A percentile compares a stretch with the other conserved stretches of the same genome.
These are phyloP conservation scores for Neoboletus subvelutipes DNA, from an alignment of 768 basidiomycete genomes.

Conservation along the genomic window DNA sequence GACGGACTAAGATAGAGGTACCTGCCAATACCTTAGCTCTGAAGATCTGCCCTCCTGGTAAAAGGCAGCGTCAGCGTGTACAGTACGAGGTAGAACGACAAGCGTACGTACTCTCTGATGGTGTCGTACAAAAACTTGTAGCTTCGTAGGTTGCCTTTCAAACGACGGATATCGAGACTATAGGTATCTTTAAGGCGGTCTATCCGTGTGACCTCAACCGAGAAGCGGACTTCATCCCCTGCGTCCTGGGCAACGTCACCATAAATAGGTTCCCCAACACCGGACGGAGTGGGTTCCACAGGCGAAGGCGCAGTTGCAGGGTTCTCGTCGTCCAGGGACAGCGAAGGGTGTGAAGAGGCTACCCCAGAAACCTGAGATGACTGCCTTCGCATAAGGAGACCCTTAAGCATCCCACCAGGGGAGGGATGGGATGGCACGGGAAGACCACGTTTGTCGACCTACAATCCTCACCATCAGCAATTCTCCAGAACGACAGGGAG, in stretches of 20 bases:
- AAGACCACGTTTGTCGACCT: slow-evolving; percentile 90
- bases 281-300: slow-evolving; percentile 37
- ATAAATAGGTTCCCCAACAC: slow-evolving; percentile 59
- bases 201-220: slow-evolving; percentile 88
- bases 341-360: slow-evolving; percentile 40
- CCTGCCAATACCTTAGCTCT: slow-evolving; percentile 33
- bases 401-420: slow-evolving; percentile 76
- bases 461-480: slow-evolving; percentile 8
- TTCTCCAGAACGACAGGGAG: not conserved
- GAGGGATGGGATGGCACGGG: slow-evolving; percentile 80
- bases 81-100: slow-evolving; percentile 9
- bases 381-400: slow-evolving; percentile 86
- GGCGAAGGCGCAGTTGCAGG: slow-evolving; percentile 21
- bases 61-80: slow-evolving; percentile 12
- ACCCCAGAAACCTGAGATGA: slow-evolving; percentile 69
- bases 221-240: slow-evolving; percentile 96
- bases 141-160: slow-evolving; percentile 91
- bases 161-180: slow-evolving; percentile 85
- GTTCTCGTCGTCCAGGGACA: slow-evolving; percentile 50
- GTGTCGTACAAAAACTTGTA: slow-evolving; percentile 92
- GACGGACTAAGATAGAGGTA: slow-evolving; percentile 18
- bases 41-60: slow-evolving; percentile 38
- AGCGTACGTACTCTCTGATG: slow-evolving; percentile 70
- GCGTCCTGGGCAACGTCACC: slow-evolving; percentile 79
- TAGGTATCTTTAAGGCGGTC: slow-evolving; percentile 89